A percentile compares a stretch with the other conserved stretches of the same genome.
Conservation (phyloP, 2,329 filamentous ascomycete species). For the Paecilomyces dactylethromorphus region DNA sequence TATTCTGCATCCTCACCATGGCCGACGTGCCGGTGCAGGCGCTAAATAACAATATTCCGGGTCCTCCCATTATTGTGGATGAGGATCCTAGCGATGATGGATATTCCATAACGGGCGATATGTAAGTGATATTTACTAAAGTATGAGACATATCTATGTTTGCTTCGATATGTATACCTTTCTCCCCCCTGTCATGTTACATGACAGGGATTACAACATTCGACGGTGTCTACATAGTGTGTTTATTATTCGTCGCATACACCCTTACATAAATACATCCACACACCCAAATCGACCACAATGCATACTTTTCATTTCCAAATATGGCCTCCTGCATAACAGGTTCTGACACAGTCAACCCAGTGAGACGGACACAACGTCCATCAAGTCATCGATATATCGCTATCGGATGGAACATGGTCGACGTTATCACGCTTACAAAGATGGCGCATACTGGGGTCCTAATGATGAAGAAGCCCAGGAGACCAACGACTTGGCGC, state of each 20-base stretch:
- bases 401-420: background rate
- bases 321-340: background rate
- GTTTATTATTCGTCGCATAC: background rate
- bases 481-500: constrained; percentile 2
- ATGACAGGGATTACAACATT: background rate
- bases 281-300: background rate
- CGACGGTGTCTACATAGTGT: background rate
- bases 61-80: background rate
- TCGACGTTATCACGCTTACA: constrained; percentile 4
- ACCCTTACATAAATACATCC: background rate
- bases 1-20: background rate
- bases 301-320: background rate
- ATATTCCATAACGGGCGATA: background rate
- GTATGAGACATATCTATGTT: background rate
- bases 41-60: background rate
- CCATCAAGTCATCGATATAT: background rate
- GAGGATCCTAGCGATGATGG: background rate
- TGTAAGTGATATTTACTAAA: background rate
- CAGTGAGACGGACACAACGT: background rate
- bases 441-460: constrained; percentile 1
- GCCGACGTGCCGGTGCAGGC: background rate
- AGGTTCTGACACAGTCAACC: background rate
- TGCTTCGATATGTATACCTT: background rate
- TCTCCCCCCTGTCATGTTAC: background rate
- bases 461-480: constrained; percentile 5